These are phyloP conservation scores for Vanrija pseudolonga DNA, from an alignment of 1,284 basidiomycete genomes.

Conservation along the genomic window DNA sequence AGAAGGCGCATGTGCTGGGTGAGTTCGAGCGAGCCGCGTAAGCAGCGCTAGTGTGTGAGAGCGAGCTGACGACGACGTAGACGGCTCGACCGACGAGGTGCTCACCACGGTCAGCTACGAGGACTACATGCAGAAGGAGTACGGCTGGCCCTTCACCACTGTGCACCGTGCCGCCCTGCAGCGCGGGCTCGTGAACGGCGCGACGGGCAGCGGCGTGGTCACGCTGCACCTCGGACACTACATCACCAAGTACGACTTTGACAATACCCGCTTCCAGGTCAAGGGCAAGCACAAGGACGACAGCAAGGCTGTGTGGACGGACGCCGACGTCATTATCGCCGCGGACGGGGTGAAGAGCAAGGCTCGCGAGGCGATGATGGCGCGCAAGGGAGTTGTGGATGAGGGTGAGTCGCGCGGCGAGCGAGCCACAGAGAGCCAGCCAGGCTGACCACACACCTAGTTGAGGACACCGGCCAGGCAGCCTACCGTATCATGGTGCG, in stretches of 20 bases:
- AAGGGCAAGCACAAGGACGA: constrained; percentile 1
- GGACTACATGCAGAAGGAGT: constrained; percentile 34
- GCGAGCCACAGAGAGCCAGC: too few species aligned
- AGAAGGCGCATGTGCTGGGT: constrained; percentile 35
- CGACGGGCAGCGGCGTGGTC: constrained; percentile 27
- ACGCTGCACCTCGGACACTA: constrained; percentile 30
- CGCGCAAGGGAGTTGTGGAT: constrained; percentile 38
- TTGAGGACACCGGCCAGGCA: constrained; percentile 48
- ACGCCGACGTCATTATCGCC: constrained; percentile 46
- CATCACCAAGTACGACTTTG: constrained; percentile 41
- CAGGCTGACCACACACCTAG: too few species aligned
- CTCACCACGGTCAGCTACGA: constrained; percentile 34
- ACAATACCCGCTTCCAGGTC: constrained; percentile 32
- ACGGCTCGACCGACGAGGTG: constrained; percentile 33
- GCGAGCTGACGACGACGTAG: constrained; percentile 8
- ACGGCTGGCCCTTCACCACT: constrained; percentile 36
- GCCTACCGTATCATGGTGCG: constrained; percentile 48
- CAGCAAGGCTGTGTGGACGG: constrained; percentile 29
- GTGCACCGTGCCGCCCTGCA: constrained; percentile 47
- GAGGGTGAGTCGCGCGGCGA: too few species aligned
- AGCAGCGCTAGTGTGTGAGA: too few species aligned
- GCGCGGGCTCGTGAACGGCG: constrained; percentile 32
- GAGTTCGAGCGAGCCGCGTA: constrained; percentile 8
- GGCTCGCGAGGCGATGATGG: constrained; percentile 38
- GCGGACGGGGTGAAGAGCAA: constrained; percentile 47